Percentiles rank a stretch among this genome's conserved stretches.
Evolutionary conservation across 2,329 filamentous ascomycete genomes (phyloP).

Genomic region (Ophiostoma tasmaniense): DNA sequence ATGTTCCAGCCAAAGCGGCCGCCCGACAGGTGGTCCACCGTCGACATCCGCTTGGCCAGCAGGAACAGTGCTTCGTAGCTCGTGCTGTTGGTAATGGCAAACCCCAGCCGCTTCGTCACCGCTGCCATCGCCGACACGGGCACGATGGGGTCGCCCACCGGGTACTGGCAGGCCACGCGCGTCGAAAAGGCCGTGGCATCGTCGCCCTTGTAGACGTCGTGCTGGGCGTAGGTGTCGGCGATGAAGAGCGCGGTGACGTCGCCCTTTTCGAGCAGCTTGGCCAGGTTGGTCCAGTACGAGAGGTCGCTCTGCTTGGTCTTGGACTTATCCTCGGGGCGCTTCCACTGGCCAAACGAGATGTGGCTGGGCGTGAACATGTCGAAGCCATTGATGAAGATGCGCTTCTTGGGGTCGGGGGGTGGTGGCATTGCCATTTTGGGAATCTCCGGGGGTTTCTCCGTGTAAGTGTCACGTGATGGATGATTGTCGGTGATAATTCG

Average conservation of each 20-base stretch:
- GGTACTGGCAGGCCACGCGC: constrained; percentile 4
- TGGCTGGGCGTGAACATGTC: not conserved
- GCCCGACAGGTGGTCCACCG: constrained; percentile 19
- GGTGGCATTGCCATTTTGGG: not conserved
- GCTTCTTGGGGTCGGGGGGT: not conserved
- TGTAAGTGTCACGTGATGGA: not conserved
- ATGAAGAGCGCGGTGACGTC: constrained; percentile 15
- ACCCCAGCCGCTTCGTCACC: constrained; percentile 18
- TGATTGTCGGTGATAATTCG: not conserved
- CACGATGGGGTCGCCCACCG: constrained; percentile 11
- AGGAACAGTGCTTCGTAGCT: constrained; percentile 17
- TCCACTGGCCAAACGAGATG: constrained; percentile 12
- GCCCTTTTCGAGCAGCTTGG: constrained; percentile 14
- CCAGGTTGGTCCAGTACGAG: constrained; percentile 13
- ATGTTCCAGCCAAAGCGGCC: constrained; percentile 23
- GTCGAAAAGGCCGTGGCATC: constrained; percentile 3
- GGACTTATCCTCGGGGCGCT: constrained; percentile 11
- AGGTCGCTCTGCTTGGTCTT: constrained; percentile 11
- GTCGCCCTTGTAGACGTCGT: constrained; percentile 12
- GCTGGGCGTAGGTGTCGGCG: constrained; percentile 13
- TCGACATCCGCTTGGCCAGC: constrained; percentile 18
- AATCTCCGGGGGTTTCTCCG: not conserved
- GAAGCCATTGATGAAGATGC: constrained; percentile 2
- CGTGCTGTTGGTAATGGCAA: constrained; percentile 19
- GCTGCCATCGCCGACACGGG: constrained; percentile 20